Percentiles rank a stretch among this genome's conserved stretches.
Evolutionary conservation across 495 filamentous ascomycete species (phyloP).

Genomic region (Glutinoglossum americanum): DNA sequence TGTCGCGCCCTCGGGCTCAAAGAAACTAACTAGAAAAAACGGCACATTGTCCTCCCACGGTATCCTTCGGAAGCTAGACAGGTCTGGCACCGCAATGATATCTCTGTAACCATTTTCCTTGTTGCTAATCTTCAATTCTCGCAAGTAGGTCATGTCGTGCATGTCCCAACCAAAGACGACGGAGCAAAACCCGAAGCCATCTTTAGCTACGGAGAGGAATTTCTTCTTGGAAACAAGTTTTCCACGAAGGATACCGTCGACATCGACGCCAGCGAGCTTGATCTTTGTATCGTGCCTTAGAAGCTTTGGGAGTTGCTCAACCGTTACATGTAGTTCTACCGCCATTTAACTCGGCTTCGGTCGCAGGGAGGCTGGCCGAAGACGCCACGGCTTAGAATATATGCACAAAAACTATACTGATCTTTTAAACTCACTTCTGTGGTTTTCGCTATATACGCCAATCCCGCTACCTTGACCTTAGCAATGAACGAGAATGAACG

Average conservation of each 20-base stretch:
- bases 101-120: constrained; percentile 86
- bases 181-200: constrained; percentile 91
- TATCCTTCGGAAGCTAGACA: constrained; percentile 66
- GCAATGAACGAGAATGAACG: neutral
- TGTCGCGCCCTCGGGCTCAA: constrained; percentile 44
- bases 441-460: neutral
- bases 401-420: neutral
- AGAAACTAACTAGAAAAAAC: constrained; percentile 82
- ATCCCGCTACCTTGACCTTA: too few relatives aligned
- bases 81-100: constrained; percentile 63
- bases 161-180: constrained; percentile 97
- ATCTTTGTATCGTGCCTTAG: constrained; percentile 61
- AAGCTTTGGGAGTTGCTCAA: constrained; percentile 36
- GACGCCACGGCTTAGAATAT: neutral
- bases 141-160: constrained; percentile 78
- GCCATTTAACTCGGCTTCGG: neutral
- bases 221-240: constrained; percentile 94
- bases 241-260: constrained; percentile 76
- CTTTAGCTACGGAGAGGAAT: constrained; percentile 62
- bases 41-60: constrained; percentile 89
- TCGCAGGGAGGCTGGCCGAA: neutral
- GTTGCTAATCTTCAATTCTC: constrained; percentile 74
- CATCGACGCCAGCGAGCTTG: constrained; percentile 81
- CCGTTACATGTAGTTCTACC: too few relatives aligned
- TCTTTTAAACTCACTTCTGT: neutral